Conservation (phyloP, 2,329 filamentous ascomycete species). For the Helminthosporium solani region DNA sequence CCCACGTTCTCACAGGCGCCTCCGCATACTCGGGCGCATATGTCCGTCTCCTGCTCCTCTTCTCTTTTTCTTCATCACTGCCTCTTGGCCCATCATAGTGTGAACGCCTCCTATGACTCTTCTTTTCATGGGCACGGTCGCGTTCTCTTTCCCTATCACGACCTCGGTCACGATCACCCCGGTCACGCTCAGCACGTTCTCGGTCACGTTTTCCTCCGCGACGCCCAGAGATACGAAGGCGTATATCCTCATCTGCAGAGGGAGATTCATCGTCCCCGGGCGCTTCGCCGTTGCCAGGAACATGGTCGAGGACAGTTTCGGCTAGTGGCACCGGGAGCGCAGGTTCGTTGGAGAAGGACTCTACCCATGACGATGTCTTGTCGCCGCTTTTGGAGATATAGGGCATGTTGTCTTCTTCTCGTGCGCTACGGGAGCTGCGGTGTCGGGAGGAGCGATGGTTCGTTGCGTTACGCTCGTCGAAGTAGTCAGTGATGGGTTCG, state of each 20-base stretch:
- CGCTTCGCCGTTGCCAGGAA: conserved; percentile 25
- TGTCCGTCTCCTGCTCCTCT: conserved; percentile 33
- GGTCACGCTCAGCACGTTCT: conserved; percentile 20
- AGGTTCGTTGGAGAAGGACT: conserved; percentile 48
- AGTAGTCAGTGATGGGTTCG: conserved; percentile 46
- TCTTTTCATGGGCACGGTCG: conserved; percentile 26
- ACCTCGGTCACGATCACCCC: conserved; percentile 20
- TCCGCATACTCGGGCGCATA: conserved; percentile 36
- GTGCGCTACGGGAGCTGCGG: conserved; percentile 28
- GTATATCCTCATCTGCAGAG: conserved; percentile 43
- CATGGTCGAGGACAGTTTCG: conserved; percentile 50
- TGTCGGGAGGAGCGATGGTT: conserved; percentile 24
- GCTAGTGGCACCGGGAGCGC: conserved; percentile 48
- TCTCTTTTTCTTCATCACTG: conserved; percentile 25
- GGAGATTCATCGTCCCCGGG: conserved; percentile 37
- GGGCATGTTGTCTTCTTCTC: conserved; percentile 33
- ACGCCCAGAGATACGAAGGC: conserved; percentile 37
- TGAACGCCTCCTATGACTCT: conserved; percentile 28
- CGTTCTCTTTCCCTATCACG: conserved; percentile 28
- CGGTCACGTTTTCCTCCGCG: conserved; percentile 30
- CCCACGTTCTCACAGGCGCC: conserved; percentile 40
- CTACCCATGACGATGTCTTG: conserved; percentile 54
- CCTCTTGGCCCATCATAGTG: conserved; percentile 24
- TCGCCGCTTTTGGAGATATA: conserved; percentile 44
- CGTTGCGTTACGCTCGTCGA: conserved; percentile 45